Percentiles rank a stretch among this genome's conserved stretches.
These are phyloP conservation scores for Mycena haematopus DNA, from an alignment of 768 basidiomycete species.

Conservation along the genomic window DNA sequence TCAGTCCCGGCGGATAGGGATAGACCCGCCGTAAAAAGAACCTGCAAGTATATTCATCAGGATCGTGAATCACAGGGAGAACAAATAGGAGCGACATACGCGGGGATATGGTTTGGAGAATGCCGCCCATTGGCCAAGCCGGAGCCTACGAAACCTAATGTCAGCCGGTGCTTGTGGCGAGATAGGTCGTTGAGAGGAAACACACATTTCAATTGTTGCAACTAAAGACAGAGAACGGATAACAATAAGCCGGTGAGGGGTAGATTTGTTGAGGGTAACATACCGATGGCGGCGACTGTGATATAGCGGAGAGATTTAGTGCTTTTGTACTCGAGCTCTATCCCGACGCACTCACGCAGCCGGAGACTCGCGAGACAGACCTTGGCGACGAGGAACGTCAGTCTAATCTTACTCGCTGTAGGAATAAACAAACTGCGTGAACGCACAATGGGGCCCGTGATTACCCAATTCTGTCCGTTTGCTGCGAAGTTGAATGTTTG, in stretches of 20 bases:
- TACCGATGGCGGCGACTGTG: slow-evolving; percentile 34
- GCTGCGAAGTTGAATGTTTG: slow-evolving; percentile 25
- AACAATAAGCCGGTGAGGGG: background rate
- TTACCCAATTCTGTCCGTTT: slow-evolving; percentile 35
- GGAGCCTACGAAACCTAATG: slow-evolving; percentile 24
- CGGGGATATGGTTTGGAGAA: slow-evolving; percentile 32
- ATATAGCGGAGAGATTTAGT: background rate
- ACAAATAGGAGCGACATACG: slow-evolving; percentile 14
- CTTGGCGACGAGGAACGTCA: background rate
- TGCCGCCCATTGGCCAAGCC: slow-evolving; percentile 20
- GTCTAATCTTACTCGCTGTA: background rate
- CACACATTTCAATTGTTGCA: slow-evolving; percentile 36
- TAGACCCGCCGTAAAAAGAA: slow-evolving; percentile 50
- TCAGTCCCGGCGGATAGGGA: slow-evolving; percentile 48
- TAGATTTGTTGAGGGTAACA: background rate
- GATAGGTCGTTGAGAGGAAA: background rate
- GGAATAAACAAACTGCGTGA: too few relatives aligned
- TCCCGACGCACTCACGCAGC: slow-evolving; percentile 30
- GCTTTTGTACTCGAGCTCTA: background rate
- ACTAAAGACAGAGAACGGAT: slow-evolving; percentile 11
- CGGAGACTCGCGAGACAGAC: slow-evolving; percentile 31
- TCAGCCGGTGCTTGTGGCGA: background rate
- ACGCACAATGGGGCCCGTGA: slow-evolving; percentile 34
- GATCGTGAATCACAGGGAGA: background rate
- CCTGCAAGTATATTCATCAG: slow-evolving; percentile 32